Percentiles rank a stretch among this genome's conserved stretches.
These are phyloP conservation scores for Penicillium sp. DNA, from an alignment of 2,329 filamentous ascomycete species.

Conservation along the genomic window DNA sequence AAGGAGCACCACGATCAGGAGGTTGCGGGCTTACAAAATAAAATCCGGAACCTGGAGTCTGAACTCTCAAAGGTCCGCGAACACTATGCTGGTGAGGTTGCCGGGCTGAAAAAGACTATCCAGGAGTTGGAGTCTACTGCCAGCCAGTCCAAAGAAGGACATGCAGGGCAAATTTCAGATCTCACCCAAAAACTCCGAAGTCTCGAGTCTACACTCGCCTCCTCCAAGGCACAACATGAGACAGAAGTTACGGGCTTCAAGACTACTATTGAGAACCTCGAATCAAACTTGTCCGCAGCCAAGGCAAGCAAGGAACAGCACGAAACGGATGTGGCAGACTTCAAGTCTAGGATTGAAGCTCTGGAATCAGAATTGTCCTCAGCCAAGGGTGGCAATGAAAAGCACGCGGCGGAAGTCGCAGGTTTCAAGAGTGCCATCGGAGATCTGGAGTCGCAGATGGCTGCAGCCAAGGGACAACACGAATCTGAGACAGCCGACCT, in stretches of 20 bases:
- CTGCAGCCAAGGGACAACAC: constrained; percentile 52
- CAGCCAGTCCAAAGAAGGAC: constrained; percentile 57
- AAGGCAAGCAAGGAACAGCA: constrained; percentile 37
- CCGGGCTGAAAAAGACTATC: constrained; percentile 57
- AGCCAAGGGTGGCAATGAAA: constrained; percentile 41
- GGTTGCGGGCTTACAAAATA: constrained; percentile 61
- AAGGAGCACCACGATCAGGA: constrained; percentile 57
- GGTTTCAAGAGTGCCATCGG: constrained; percentile 59
- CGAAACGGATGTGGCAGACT: constrained; percentile 59
- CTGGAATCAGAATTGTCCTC: constrained; percentile 51
- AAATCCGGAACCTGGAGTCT: constrained; percentile 58
- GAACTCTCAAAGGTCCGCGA: constrained; percentile 50
- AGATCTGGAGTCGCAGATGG: constrained; percentile 51
- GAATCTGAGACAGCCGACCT: constrained; percentile 62
- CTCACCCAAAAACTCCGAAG: constrained; percentile 60
- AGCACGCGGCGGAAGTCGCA: constrained; percentile 55
- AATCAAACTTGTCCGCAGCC: constrained; percentile 48
- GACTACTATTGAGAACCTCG: constrained; percentile 58
- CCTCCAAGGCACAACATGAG: constrained; percentile 53
- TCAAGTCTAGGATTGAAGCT: constrained; percentile 58
- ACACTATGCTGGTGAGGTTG: constrained; percentile 54
- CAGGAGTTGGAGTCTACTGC: constrained; percentile 54
- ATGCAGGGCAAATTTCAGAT: constrained; percentile 60
- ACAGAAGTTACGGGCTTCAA: constrained; percentile 59
- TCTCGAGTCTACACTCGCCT: constrained; percentile 50